Evolutionary conservation across 2,329 filamentous ascomycete genomes (phyloP).

Genomic region (Huntiella decipiens): DNA sequence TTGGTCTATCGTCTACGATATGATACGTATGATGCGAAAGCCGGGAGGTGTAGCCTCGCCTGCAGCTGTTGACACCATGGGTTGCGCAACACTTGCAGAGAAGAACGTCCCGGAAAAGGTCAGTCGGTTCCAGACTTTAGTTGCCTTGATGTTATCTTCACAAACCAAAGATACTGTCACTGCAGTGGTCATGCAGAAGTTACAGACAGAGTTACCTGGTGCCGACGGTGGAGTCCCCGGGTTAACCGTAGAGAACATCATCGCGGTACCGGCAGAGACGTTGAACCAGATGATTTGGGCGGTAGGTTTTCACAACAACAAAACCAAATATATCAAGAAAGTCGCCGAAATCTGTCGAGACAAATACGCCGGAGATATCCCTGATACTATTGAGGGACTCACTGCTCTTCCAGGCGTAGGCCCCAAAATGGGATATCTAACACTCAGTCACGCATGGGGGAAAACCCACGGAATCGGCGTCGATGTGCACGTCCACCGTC

Average conservation of each 20-base stretch:
- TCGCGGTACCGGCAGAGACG: constrained; percentile 45
- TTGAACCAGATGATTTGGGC: constrained; percentile 60
- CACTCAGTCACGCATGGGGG: constrained; percentile 53
- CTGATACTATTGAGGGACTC: constrained; percentile 55
- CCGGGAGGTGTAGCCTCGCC: constrained; percentile 35
- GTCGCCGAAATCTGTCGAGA: constrained; percentile 56
- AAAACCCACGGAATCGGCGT: constrained; percentile 64
- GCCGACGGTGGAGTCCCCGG: constrained; percentile 26
- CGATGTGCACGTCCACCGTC: constrained; percentile 86
- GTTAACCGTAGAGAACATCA: constrained; percentile 58
- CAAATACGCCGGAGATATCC: constrained; percentile 56
- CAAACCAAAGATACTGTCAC: constrained; percentile 91
- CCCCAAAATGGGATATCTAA: constrained; percentile 87
- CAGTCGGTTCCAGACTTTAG: constrained; percentile 67
- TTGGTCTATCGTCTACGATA: constrained; percentile 67
- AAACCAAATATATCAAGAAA: constrained; percentile 64
- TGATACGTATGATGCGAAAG: constrained; percentile 58
- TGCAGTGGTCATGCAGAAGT: constrained; percentile 57
- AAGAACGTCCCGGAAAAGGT: constrained; percentile 29
- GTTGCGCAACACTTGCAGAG: constrained; percentile 60
- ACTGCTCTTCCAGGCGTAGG: constrained; percentile 69
- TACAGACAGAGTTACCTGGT: constrained; percentile 55
- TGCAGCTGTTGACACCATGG: constrained; percentile 95
- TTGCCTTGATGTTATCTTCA: constrained; percentile 75
- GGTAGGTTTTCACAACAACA: constrained; percentile 90